Evolutionary conservation across 176 grass and related monocot genomes (phyloP).

Genomic region (Miscanthus lutarioriparius): DNA sequence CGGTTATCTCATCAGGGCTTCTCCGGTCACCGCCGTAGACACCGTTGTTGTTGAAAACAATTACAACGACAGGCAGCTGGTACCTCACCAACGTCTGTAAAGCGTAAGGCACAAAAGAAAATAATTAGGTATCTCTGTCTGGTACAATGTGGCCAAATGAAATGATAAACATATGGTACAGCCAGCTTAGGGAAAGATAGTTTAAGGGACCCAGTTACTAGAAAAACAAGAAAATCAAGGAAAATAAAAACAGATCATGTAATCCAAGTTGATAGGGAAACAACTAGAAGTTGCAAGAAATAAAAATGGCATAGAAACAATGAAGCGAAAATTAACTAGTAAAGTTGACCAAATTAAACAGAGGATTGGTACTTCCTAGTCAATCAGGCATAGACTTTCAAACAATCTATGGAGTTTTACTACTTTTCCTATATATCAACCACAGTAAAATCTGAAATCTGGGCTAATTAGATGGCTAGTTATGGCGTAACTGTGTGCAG

Average conservation of each 20-base stretch:
- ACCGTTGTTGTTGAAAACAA: conserved; percentile 93
- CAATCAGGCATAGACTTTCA: neutral
- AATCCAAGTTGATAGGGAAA: conserved; percentile 4
- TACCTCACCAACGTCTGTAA: conserved; percentile 89
- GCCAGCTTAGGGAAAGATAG: neutral
- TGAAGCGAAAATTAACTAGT: neutral
- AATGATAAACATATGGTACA: neutral
- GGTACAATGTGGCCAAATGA: no score
- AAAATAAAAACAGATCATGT: neutral
- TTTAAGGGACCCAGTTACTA: neutral
- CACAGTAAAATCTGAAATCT: neutral
- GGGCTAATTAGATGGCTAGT: neutral
- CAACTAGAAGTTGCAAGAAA: neutral
- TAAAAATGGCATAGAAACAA: neutral
- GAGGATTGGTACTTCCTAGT: neutral
- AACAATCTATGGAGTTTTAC: neutral
- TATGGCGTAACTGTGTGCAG: neutral
- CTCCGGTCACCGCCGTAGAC: conserved; percentile 95
- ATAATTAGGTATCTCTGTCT: neutral
- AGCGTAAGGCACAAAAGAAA: neutral
- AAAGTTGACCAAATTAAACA: neutral
- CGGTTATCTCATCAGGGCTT: conserved; percentile 73
- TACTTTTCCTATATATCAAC: neutral
- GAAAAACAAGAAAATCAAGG: neutral
- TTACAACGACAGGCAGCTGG: conserved; percentile 71